These are phyloP conservation scores for Luffa acutangula DNA, from an alignment of 306 rosid genomes.

Conservation along the genomic window DNA sequence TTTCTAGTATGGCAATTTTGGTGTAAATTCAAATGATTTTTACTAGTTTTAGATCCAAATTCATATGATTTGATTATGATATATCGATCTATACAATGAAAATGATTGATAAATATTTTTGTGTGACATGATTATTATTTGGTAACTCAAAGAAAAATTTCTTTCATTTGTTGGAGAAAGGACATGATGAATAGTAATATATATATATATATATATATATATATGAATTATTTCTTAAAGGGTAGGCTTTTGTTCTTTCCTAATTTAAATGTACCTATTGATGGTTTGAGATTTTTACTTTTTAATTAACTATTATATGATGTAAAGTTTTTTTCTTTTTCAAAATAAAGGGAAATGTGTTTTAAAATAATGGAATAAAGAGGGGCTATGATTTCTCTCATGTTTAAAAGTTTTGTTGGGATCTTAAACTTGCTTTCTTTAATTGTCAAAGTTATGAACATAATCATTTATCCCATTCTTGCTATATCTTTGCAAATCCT, in stretches of 20 bases:
- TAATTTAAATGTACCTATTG: not conserved
- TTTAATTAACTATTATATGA: not conserved
- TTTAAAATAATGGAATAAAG: not conserved
- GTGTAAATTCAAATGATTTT: not conserved
- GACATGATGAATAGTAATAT: not conserved
- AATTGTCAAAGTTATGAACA: not conserved
- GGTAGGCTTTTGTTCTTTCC: not conserved
- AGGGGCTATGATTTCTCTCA: not conserved
- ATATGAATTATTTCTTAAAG: not conserved
- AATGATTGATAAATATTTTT: not conserved
- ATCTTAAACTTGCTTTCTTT: not conserved
- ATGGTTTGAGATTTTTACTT: not conserved
- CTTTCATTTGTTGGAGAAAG: not conserved
- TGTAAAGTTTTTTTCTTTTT: not conserved
- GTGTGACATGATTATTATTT: not conserved
- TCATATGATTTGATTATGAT: not conserved
- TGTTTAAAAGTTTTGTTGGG: constrained; percentile 3
- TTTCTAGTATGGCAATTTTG: not conserved
- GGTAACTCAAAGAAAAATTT: not conserved
- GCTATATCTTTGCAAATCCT: not conserved
- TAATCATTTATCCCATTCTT: constrained; percentile 7
- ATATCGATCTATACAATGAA: not conserved
- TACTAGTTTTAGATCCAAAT: not conserved
- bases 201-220: not conserved
- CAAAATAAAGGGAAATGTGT: not conserved